These are phyloP conservation scores for Aspergillus unguis DNA, from an alignment of 2,329 filamentous ascomycete genomes.

Conservation along the genomic window DNA sequence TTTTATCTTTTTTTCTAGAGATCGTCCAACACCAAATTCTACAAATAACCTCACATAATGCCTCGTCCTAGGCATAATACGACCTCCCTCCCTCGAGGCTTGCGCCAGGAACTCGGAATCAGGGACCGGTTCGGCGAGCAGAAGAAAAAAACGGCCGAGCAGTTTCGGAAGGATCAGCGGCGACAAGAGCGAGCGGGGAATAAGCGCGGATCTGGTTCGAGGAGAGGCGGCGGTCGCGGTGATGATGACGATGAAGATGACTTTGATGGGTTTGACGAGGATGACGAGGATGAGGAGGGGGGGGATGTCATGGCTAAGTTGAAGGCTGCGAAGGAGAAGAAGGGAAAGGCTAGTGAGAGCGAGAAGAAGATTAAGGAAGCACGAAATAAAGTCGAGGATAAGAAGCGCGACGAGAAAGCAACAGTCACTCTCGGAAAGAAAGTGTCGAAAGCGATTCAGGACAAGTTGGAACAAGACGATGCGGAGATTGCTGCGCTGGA, in stretches of 20 bases:
- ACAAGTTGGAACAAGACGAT: conserved; percentile 74
- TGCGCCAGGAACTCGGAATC: conserved; percentile 42
- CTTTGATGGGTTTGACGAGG: conserved; percentile 26
- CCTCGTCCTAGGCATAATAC: conserved; percentile 39
- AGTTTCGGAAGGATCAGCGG: conserved; percentile 61
- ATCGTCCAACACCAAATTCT: not conserved
- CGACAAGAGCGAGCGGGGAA: conserved; percentile 64
- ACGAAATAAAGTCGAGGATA: conserved; percentile 27
- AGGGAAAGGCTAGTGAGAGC: conserved; percentile 32
- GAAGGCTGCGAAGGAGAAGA: conserved; percentile 22
- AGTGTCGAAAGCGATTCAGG: conserved; percentile 48
- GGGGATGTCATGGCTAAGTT: conserved; percentile 14
- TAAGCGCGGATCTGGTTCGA: conserved; percentile 40
- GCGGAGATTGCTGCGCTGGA: conserved; percentile 84
- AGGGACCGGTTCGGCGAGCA: conserved; percentile 34
- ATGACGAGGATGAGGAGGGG: conserved; percentile 14
- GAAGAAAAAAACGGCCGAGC: conserved; percentile 29
- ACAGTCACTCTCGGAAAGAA: conserved; percentile 18
- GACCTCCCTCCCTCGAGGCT: conserved; percentile 39
- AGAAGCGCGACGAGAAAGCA: conserved; percentile 22
- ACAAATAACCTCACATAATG: conserved; percentile 23
- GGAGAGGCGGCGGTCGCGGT: conserved; percentile 16
- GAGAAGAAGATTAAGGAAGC: conserved; percentile 31
- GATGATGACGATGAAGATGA: conserved; percentile 24
- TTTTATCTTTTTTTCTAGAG: conserved; percentile 8